phyloP scores from a whole-genome alignment of 192 early-diverging fungal species.

The Podila verticillata region DNA sequence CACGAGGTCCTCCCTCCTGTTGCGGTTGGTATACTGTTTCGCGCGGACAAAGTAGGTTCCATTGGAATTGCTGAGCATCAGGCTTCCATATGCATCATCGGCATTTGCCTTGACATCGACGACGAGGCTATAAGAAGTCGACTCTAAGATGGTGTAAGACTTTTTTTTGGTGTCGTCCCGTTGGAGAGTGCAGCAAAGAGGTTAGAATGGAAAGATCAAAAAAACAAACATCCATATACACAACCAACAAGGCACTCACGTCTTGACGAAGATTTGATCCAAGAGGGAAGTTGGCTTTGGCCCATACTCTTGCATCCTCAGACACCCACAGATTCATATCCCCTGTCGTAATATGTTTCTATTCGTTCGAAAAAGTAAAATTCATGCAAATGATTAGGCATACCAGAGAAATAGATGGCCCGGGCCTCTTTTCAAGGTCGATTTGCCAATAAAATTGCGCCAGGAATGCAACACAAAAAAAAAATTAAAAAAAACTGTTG shows the following conservation, averaged over 20 bases:
- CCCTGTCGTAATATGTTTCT: constrained; percentile 51
- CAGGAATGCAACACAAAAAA: background rate
- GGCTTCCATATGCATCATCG: constrained; percentile 63
- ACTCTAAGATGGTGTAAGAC: constrained; percentile 90
- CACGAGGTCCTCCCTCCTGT: constrained; percentile 70
- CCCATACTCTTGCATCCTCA: constrained; percentile 72
- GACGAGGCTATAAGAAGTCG: constrained; percentile 74
- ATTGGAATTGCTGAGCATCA: constrained; percentile 89
- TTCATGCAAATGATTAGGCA: background rate
- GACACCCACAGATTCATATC: constrained; percentile 74
- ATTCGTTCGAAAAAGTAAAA: background rate
- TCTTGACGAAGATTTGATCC: constrained; percentile 27
- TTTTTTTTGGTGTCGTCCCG: constrained; percentile 51
- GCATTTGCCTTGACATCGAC: constrained; percentile 72
- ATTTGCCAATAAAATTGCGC: too few relatives aligned
- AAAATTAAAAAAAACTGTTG: background rate
- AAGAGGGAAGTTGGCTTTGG: constrained; percentile 65
- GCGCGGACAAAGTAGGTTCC: constrained; percentile 87
- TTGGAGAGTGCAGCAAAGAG: constrained; percentile 38
- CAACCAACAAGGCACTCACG: background rate
- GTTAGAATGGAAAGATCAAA: background rate
- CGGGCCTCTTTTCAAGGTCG: background rate
- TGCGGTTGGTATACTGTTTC: constrained; percentile 85
- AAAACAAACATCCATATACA: too few relatives aligned
- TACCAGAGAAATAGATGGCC: background rate